A percentile compares a stretch with the other conserved stretches of the same genome.
Conservation (phyloP, 2,329 filamentous ascomycete species). For the Hypoxylon rubiginosum region DNA sequence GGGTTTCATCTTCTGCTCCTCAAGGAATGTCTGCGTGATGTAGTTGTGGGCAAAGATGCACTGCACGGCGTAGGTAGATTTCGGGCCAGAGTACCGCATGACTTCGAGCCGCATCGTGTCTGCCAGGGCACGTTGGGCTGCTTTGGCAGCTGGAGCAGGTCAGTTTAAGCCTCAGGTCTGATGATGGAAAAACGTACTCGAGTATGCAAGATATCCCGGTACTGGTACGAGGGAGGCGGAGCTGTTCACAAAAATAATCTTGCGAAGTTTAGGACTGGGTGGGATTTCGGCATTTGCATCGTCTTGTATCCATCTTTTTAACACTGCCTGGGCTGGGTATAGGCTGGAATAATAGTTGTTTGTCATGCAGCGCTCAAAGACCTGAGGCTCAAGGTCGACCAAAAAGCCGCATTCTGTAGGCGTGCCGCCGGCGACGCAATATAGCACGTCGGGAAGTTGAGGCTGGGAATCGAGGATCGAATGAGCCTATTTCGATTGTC, state of each 20-base stretch:
- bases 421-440: constrained; percentile 44
- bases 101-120: constrained; percentile 46
- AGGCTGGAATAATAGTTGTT: constrained; percentile 43
- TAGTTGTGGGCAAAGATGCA: constrained; percentile 44
- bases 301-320: constrained; percentile 41
- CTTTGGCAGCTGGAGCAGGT: constrained; percentile 32
- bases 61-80: too few species aligned
- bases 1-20: constrained; percentile 46
- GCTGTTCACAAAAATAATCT: constrained; percentile 45
- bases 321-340: constrained; percentile 36
- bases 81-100: constrained; percentile 38
- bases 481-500: not conserved
- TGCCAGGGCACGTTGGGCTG: constrained; percentile 41
- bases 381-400: constrained; percentile 31
- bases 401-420: constrained; percentile 38
- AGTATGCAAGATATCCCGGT: constrained; percentile 45
- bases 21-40: constrained; percentile 40
- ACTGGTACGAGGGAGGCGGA: constrained; percentile 33
- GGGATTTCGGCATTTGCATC: constrained; percentile 21
- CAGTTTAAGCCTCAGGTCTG: not conserved
- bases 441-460: constrained; percentile 41
- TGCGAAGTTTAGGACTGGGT: constrained; percentile 18
- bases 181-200: constrained; percentile 14
- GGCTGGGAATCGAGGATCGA: constrained; percentile 23
- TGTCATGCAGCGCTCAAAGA: constrained; percentile 44